Conservation (phyloP, 2,329 filamentous ascomycete species). For the Stagonosporopsis rhizophila region DNA sequence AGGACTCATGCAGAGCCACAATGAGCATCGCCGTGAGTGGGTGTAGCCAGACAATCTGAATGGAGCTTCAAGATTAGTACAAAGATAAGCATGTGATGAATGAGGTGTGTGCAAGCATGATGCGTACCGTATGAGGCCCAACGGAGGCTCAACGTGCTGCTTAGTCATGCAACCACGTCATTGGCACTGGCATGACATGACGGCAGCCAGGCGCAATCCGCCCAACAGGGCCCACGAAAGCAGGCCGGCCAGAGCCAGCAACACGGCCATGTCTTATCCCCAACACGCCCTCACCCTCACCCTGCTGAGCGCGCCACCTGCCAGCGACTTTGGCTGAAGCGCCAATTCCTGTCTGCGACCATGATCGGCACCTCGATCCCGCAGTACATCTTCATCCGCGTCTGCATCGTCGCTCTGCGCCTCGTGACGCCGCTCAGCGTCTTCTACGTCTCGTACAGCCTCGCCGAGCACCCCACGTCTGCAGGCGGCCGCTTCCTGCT, state of each 20-base stretch:
- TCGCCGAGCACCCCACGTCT: constrained; percentile 44
- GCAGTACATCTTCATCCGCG: constrained; percentile 56
- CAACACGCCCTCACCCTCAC: not conserved
- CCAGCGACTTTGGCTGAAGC: constrained; percentile 15
- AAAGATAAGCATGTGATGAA: too few species aligned
- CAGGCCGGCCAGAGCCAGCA: not conserved
- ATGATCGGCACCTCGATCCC: constrained; percentile 53
- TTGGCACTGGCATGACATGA: too few species aligned
- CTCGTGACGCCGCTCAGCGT: constrained; percentile 59
- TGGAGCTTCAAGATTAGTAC: too few species aligned
- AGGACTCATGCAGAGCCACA: too few species aligned
- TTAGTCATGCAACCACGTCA: constrained; percentile 13
- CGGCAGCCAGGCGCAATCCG: constrained; percentile 8
- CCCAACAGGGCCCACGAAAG: not conserved
- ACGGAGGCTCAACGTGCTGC: too few species aligned
- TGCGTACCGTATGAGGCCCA: too few species aligned
- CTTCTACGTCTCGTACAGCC: constrained; percentile 52
- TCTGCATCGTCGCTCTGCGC: constrained; percentile 58
- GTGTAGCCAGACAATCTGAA: too few species aligned
- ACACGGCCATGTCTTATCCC: not conserved
- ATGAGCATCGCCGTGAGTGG: too few species aligned
- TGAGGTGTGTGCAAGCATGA: too few species aligned
- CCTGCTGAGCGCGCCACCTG: constrained; percentile 7
- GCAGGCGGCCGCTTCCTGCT: constrained; percentile 47
- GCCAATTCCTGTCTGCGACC: constrained; percentile 2